Conservation (phyloP, 1,284 basidiomycete genomes). For the Cryptococcus sp. region DNA sequence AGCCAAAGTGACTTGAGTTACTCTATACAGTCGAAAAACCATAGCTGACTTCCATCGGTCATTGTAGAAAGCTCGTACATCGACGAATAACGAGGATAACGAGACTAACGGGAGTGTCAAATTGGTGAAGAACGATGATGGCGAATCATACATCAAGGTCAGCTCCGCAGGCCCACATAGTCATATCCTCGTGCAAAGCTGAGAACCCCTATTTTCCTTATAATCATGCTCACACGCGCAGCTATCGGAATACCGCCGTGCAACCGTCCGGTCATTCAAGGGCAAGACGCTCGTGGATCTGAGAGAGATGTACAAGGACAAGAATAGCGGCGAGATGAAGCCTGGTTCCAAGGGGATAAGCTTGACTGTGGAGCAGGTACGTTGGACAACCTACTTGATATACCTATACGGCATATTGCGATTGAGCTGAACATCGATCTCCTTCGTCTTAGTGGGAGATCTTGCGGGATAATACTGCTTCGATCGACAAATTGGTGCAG, state of each 20-base stretch:
- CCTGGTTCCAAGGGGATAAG: constrained; percentile 81
- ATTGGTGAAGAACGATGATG: constrained; percentile 18
- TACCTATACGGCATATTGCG: too few relatives aligned
- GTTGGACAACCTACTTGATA: neutral
- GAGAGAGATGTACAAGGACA: constrained; percentile 70
- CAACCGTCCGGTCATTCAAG: constrained; percentile 71
- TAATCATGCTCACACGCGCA: neutral
- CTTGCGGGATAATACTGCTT: too few relatives aligned
- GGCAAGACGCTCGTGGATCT: constrained; percentile 69
- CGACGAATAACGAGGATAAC: neutral
- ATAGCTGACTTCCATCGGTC: too few relatives aligned
- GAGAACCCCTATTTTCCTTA: neutral
- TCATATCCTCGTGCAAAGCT: neutral
- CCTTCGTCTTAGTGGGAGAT: too few relatives aligned
- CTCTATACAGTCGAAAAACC: too few relatives aligned
- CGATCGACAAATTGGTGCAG: too few relatives aligned
- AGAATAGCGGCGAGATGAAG: constrained; percentile 61
- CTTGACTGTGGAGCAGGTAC: constrained; percentile 59
- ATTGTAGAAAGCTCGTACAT: constrained; percentile 8
- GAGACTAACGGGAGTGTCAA: neutral
- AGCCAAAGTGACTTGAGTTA: too few relatives aligned
- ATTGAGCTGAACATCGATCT: too few relatives aligned
- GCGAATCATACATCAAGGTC: constrained; percentile 21
- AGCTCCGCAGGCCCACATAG: neutral
- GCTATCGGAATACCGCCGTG: constrained; percentile 60